Evolutionary conservation across 371 early-diverging fungal species (phyloP).

Genomic region (Rhizopus delemar): DNA sequence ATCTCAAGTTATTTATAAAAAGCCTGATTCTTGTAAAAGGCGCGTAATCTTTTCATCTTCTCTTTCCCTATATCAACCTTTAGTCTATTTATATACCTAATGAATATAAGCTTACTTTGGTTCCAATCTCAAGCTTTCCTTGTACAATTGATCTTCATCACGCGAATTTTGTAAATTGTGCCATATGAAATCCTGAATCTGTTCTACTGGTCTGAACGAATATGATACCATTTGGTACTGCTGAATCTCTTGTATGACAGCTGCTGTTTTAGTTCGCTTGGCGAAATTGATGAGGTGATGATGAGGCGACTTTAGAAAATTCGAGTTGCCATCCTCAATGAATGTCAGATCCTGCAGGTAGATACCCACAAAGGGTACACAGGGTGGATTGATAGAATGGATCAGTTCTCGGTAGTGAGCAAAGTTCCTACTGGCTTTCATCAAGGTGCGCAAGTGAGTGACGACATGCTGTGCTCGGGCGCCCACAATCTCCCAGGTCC

Average conservation of each 20-base stretch:
- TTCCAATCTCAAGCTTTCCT: slow-evolving; percentile 68
- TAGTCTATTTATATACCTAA: background rate
- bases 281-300: slow-evolving; percentile 84
- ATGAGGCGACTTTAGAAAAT: slow-evolving; percentile 59
- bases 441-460: slow-evolving; percentile 59
- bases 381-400: slow-evolving; percentile 86
- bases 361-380: slow-evolving; percentile 90
- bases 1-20: slow-evolving; percentile 54
- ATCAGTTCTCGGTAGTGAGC: slow-evolving; percentile 82
- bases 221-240: slow-evolving; percentile 88
- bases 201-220: slow-evolving; percentile 73
- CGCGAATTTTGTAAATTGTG: slow-evolving; percentile 59
- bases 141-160: slow-evolving; percentile 73
- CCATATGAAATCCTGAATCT: slow-evolving; percentile 81
- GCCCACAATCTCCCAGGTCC: slow-evolving; percentile 74
- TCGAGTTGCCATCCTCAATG: slow-evolving; percentile 91
- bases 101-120: slow-evolving; percentile 51
- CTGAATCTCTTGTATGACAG: slow-evolving; percentile 87
- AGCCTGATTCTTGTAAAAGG: slow-evolving; percentile 82
- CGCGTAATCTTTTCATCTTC: slow-evolving; percentile 89
- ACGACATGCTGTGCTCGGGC: slow-evolving; percentile 37
- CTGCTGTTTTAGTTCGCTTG: slow-evolving; percentile 83
- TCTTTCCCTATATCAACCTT: slow-evolving; percentile 59
- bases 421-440: slow-evolving; percentile 84
- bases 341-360: slow-evolving; percentile 91